Conservation (phyloP, 2,329 filamentous ascomycete species). For the Trichoderma sp. region DNA sequence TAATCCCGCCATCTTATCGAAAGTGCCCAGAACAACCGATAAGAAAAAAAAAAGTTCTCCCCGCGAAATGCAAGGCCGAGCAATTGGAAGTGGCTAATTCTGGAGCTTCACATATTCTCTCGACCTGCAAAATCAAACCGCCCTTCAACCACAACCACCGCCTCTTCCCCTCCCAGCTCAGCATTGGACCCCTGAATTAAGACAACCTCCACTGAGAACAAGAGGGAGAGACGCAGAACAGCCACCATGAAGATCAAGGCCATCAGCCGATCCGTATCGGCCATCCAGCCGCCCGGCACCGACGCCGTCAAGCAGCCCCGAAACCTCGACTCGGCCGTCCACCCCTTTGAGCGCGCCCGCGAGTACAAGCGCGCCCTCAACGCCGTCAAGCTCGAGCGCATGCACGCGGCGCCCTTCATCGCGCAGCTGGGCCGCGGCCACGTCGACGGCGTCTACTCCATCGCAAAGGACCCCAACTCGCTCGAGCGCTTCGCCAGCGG, state of each 20-base stretch:
- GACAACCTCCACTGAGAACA: neutral
- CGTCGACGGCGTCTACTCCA: constrained; percentile 80
- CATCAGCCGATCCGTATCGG: constrained; percentile 65
- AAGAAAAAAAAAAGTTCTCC: constrained; percentile 42
- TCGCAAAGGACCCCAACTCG: constrained; percentile 77
- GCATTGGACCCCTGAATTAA: neutral
- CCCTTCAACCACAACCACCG: neutral
- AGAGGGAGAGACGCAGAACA: neutral
- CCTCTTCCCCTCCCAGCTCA: neutral
- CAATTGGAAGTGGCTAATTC: neutral
- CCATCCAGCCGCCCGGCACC: constrained; percentile 67
- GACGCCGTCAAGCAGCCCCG: constrained; percentile 66
- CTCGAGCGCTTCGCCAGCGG: constrained; percentile 78
- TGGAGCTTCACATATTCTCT: neutral
- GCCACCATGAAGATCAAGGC: constrained; percentile 62
- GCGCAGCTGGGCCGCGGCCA: constrained; percentile 87
- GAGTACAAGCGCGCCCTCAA: constrained; percentile 65
- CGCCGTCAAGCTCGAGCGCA: constrained; percentile 89
- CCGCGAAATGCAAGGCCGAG: constrained; percentile 29
- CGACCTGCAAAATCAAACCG: neutral
- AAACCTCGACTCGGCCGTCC: constrained; percentile 80
- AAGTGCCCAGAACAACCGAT: constrained; percentile 31
- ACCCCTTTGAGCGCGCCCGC: constrained; percentile 87
- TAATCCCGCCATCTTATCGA: constrained; percentile 40
- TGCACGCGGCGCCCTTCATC: constrained; percentile 77